phyloP scores from a whole-genome alignment of 495 filamentous ascomycete genomes.

The Barbatosphaeria neglecta region DNA sequence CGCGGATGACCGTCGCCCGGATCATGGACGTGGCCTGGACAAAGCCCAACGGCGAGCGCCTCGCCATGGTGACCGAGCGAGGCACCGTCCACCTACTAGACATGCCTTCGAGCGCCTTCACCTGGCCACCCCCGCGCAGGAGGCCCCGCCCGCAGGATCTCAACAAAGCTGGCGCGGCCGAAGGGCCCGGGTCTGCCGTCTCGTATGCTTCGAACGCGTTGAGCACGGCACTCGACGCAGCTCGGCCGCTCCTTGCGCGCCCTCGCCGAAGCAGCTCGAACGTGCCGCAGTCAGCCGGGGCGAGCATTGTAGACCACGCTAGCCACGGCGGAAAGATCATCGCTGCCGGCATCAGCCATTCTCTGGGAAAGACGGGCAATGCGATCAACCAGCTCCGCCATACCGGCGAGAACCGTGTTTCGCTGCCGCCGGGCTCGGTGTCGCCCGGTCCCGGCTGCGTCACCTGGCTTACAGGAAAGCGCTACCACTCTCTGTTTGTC shows the following conservation, averaged over 20 bases:
- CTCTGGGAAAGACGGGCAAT: slow-evolving; percentile 67
- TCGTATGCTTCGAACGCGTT: slow-evolving; percentile 48
- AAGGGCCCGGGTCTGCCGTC: slow-evolving; percentile 36
- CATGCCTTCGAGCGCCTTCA: slow-evolving; percentile 67
- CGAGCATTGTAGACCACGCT: slow-evolving; percentile 57
- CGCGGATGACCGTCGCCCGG: slow-evolving; percentile 78
- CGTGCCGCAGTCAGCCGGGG: slow-evolving; percentile 28
- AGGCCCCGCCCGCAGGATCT: slow-evolving; percentile 31
- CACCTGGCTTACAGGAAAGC: slow-evolving; percentile 42
- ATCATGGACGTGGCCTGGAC: slow-evolving; percentile 87
- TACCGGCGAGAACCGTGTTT: slow-evolving; percentile 71
- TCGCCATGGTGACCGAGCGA: slow-evolving; percentile 79
- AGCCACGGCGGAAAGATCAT: slow-evolving; percentile 66
- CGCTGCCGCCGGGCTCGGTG: slow-evolving; percentile 46
- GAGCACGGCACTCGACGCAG: slow-evolving; percentile 52
- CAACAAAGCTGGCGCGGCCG: slow-evolving; percentile 20
- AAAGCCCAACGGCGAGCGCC: slow-evolving; percentile 61
- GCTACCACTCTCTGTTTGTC: slow-evolving; percentile 42
- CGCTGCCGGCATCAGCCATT: slow-evolving; percentile 71
- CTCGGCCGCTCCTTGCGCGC: slow-evolving; percentile 33
- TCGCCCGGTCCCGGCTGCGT: slow-evolving; percentile 40
- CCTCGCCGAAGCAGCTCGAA: slow-evolving; percentile 37
- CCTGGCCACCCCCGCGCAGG: slow-evolving; percentile 80
- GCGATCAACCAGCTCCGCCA: slow-evolving; percentile 72
- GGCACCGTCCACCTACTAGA: slow-evolving; percentile 92